Conservation (phyloP, 192 early-diverging fungal genomes). For the Piromyces sp. region DNA sequence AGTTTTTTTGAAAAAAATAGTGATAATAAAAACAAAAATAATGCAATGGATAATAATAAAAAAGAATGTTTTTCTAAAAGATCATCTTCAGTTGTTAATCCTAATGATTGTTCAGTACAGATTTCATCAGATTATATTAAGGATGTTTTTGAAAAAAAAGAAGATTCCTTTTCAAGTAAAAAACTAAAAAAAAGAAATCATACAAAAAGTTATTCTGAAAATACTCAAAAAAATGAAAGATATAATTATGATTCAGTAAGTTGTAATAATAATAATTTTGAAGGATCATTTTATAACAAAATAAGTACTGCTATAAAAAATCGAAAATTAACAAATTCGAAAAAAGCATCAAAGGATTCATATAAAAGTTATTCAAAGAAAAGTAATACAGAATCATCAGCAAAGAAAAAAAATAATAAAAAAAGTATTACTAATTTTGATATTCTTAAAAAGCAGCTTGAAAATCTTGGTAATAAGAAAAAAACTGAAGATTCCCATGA, state of each 20-base stretch:
- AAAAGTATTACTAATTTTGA: background rate
- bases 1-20: background rate
- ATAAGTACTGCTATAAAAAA: background rate
- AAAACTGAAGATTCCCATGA: background rate
- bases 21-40: background rate
- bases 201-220: background rate
- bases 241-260: background rate
- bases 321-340: background rate
- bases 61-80: no score
- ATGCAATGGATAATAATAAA: background rate
- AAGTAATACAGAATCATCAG: background rate
- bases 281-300: background rate
- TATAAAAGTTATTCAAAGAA: background rate
- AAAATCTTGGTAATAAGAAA: background rate
- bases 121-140: background rate
- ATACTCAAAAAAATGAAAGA: background rate
- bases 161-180: background rate
- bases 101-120: background rate
- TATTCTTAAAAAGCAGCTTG: background rate
- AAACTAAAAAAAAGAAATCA: background rate
- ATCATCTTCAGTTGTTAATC: background rate
- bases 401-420: background rate
- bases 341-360: background rate
- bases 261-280: background rate
- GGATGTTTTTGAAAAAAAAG: background rate